Conservation (phyloP, 2,329 filamentous ascomycete genomes). For the Exophiala bonariae region DNA sequence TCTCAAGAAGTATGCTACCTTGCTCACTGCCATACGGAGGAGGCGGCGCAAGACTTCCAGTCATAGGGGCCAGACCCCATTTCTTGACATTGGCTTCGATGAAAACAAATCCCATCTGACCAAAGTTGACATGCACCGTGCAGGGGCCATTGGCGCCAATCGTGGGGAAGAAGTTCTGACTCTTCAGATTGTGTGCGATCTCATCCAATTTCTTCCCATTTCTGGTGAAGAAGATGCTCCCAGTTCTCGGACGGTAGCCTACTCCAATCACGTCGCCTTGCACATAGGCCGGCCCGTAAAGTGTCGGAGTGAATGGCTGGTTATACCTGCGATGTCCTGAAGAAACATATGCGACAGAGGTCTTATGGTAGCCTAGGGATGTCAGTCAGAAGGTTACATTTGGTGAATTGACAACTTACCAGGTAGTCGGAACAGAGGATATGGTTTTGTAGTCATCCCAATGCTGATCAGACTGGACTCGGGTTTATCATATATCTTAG, state of each 20-base stretch:
- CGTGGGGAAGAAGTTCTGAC: constrained; percentile 96
- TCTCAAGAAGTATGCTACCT: constrained; percentile 90
- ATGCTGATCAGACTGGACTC: constrained; percentile 84
- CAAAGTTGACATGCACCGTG: constrained; percentile 93
- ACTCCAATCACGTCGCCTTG: constrained; percentile 96
- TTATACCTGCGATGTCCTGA: constrained; percentile 85
- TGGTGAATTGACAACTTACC: constrained; percentile 57
- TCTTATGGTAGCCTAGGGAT: constrained; percentile 77
- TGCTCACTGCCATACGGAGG: constrained; percentile 97
- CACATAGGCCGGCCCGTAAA: constrained; percentile 79
- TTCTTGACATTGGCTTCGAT: constrained; percentile 99
- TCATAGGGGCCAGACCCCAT: constrained; percentile 96
- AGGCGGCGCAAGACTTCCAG: constrained; percentile 88
- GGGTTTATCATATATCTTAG: constrained; percentile 97
- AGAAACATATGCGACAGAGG: constrained; percentile 88
- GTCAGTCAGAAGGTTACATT: not conserved
- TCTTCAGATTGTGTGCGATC: constrained; percentile 86
- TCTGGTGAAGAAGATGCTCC: constrained; percentile 95
- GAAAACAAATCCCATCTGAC: constrained; percentile 96
- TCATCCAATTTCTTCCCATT: constrained; percentile 98
- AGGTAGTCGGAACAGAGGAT: constrained; percentile 89
- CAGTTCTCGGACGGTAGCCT: constrained; percentile 90
- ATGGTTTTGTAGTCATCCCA: constrained; percentile 94
- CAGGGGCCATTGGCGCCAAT: constrained; percentile 95
- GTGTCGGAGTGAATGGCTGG: constrained; percentile 79